Evolutionary conservation across 305 asterid species (phyloP).

Genomic region (Fraxinus sp.): DNA sequence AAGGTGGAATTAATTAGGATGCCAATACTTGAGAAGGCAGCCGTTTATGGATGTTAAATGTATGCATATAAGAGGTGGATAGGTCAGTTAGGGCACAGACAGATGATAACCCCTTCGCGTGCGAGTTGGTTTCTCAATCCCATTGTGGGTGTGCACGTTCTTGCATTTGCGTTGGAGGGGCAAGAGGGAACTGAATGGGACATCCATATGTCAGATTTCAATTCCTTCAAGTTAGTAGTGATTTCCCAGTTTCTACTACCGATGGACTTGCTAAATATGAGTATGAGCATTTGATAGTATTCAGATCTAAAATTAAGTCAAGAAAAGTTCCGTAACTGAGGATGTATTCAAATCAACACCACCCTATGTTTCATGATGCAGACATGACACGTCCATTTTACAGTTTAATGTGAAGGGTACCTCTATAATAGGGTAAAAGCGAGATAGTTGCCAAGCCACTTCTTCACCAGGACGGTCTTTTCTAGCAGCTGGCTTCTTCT

Average conservation of each 20-base stretch:
- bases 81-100: neutral
- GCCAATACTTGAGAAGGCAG: neutral
- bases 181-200: neutral
- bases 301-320: neutral
- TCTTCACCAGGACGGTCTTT: conserved; percentile 89
- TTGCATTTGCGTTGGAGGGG: neutral
- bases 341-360: neutral
- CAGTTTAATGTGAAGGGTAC: conserved; percentile 30
- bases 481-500: conserved; percentile 86
- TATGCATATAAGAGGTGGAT: neutral
- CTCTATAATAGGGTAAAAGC: conserved; percentile 94
- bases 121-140: neutral
- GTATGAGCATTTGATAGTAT: neutral
- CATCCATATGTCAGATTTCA: neutral
- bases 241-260: neutral
- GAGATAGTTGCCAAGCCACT: conserved; percentile 81
- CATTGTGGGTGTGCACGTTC: neutral
- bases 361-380: neutral
- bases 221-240: neutral
- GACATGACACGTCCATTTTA: neutral
- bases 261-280: neutral
- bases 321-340: neutral
- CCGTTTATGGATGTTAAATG: neutral
- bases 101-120: neutral
- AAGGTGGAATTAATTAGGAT: neutral